These are phyloP conservation scores for Colletotrichum neosansevieriae DNA, from an alignment of 2,329 filamentous ascomycete species.

Conservation along the genomic window DNA sequence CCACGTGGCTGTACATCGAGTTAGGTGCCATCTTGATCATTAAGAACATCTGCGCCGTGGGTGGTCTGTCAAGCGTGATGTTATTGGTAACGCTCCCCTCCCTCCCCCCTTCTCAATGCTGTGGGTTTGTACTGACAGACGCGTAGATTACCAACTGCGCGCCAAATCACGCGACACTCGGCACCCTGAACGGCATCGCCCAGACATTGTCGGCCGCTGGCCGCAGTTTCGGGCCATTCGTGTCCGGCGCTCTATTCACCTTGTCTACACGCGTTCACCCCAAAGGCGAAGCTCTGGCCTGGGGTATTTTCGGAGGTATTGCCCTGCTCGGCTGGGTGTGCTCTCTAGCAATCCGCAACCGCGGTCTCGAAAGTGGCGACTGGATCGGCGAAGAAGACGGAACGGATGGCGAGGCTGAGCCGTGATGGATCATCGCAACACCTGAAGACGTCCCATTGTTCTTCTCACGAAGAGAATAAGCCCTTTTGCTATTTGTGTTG, in stretches of 20 bases:
- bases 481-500: conserved; percentile 13
- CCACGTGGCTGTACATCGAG: conserved; percentile 81
- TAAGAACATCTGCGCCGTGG: conserved; percentile 91
- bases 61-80: conserved; percentile 89
- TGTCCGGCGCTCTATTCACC: conserved; percentile 89
- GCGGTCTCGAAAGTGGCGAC: conserved; percentile 70
- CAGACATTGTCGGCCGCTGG: conserved; percentile 94
- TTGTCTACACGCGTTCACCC: conserved; percentile 78
- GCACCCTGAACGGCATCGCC: conserved; percentile 91
- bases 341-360: conserved; percentile 81
- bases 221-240: conserved; percentile 86
- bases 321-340: conserved; percentile 83
- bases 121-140: background rate
- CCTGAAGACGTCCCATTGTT: background rate
- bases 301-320: conserved; percentile 88
- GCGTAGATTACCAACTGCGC: conserved; percentile 90
- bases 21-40: conserved; percentile 84
- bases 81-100: conserved; percentile 73
- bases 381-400: conserved; percentile 55
- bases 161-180: conserved; percentile 85
- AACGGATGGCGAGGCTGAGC: conserved; percentile 43
- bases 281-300: conserved; percentile 87
- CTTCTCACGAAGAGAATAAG: background rate
- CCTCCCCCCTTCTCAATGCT: no score
- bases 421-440: background rate